Evolutionary conservation across 176 grass and related monocot species (phyloP).

Genomic region (Typha latifolia): DNA sequence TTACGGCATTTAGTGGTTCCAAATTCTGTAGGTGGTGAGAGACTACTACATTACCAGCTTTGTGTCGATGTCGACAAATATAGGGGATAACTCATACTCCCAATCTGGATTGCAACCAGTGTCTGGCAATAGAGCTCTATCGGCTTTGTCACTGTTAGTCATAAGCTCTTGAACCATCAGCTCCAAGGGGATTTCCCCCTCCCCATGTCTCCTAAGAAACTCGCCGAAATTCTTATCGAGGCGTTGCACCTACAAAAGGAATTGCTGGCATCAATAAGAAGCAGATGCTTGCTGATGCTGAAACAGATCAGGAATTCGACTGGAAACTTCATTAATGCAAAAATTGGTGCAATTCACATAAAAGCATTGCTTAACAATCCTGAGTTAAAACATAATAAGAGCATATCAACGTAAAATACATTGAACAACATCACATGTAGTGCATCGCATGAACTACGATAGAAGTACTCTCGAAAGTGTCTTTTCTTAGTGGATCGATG

Average conservation of each 20-base stretch:
- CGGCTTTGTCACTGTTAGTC: conserved; percentile 47
- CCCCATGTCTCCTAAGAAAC: conserved; percentile 28
- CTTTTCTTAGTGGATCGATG: no score
- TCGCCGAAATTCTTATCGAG: conserved; percentile 44
- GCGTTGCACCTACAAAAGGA: conserved; percentile 29
- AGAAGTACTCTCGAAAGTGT: no score
- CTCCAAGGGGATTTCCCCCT: conserved; percentile 33
- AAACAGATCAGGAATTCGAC: no score
- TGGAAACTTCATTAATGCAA: no score
- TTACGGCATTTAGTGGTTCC: neutral
- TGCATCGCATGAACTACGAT: no score
- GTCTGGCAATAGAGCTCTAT: conserved; percentile 34
- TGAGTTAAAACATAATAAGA: no score
- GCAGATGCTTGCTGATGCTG: no score
- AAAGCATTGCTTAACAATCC: no score
- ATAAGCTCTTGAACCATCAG: conserved; percentile 59
- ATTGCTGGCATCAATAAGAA: neutral
- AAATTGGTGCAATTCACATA: no score
- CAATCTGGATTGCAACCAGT: conserved; percentile 48
- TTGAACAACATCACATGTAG: no score
- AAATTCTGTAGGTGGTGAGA: neutral
- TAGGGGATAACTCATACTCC: conserved; percentile 61
- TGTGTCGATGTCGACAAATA: conserved; percentile 52
- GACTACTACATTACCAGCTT: conserved; percentile 24
- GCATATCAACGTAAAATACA: no score